Conservation (phyloP, 2,329 filamentous ascomycete genomes). For the Penicillium sp. region DNA sequence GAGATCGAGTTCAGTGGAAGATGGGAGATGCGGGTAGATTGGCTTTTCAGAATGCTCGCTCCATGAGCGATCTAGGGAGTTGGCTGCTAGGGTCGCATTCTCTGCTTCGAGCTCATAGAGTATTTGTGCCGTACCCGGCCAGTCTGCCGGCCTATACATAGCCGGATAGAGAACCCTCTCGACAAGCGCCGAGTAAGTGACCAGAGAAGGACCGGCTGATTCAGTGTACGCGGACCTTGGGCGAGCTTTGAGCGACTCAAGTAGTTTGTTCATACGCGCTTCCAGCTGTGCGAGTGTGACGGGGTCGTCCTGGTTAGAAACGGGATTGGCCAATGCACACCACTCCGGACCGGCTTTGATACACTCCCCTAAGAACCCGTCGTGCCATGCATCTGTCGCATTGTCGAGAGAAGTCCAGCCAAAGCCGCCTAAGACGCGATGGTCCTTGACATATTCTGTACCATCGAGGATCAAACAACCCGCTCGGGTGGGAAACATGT, state of each 20-base stretch:
- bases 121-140: conserved; percentile 10
- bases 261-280: conserved; percentile 6
- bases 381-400: conserved; percentile 15
- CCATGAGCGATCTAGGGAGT: conserved; percentile 9
- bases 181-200: conserved; percentile 16
- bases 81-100: conserved; percentile 15
- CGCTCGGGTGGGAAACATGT: conserved; percentile 16
- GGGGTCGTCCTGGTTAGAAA: not conserved
- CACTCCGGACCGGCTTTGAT: conserved; percentile 13
- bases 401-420: conserved; percentile 19
- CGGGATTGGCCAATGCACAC: conserved; percentile 15
- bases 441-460: conserved; percentile 16
- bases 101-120: conserved; percentile 16
- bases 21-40: not conserved
- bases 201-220: conserved; percentile 11
- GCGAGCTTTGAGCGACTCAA: conserved; percentile 8
- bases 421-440: conserved; percentile 14
- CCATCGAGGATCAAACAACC: conserved; percentile 20
- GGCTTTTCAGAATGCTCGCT: conserved; percentile 1
- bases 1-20: conserved; percentile 3
- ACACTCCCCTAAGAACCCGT: conserved; percentile 19
- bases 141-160: conserved; percentile 14
- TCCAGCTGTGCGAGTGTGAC: conserved; percentile 12
- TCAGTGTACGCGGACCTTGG: conserved; percentile 16
- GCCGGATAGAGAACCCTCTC: conserved; percentile 7